phyloP scores from a whole-genome alignment of 495 filamentous ascomycete species.

The Lineolata rhizophorae region DNA sequence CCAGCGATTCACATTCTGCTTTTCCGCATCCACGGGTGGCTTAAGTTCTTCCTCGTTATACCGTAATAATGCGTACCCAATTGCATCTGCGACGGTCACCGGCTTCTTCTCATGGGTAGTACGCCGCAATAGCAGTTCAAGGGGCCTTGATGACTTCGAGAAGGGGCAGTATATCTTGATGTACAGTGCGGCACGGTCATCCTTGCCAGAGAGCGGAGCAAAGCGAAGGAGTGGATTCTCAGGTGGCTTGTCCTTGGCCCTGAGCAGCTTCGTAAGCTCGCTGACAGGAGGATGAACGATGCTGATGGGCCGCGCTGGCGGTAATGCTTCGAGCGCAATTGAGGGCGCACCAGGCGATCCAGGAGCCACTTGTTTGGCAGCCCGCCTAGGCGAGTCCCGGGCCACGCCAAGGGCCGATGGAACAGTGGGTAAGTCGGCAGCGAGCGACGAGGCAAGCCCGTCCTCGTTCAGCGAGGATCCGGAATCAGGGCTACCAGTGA shows the following conservation, averaged over 20 bases:
- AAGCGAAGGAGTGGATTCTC: constrained; percentile 69
- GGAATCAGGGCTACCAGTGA: constrained; percentile 41
- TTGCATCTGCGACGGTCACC: constrained; percentile 73
- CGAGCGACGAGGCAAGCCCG: too few relatives aligned
- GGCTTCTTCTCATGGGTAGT: constrained; percentile 52
- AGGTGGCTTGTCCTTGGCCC: constrained; percentile 57
- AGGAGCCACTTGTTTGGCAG: too few relatives aligned
- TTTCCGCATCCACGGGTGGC: constrained; percentile 42
- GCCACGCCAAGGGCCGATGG: too few relatives aligned
- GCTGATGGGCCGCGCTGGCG: constrained; percentile 79
- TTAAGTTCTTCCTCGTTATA: constrained; percentile 65
- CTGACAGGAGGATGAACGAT: constrained; percentile 52
- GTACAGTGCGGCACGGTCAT: constrained; percentile 57
- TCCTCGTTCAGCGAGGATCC: too few relatives aligned
- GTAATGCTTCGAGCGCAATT: constrained; percentile 55
- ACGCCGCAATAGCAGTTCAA: constrained; percentile 52
- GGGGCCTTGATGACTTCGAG: constrained; percentile 37
- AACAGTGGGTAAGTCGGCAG: too few relatives aligned
- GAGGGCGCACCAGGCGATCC: too few relatives aligned
- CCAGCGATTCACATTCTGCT: constrained; percentile 80
- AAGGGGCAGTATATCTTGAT: constrained; percentile 79
- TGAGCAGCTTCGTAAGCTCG: constrained; percentile 45
- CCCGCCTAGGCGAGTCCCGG: too few relatives aligned
- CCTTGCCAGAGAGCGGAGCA: constrained; percentile 67
- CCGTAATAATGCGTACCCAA: constrained; percentile 70